Conservation (phyloP, 169 alveolate genomes). For the Plasmodium ovale region DNA sequence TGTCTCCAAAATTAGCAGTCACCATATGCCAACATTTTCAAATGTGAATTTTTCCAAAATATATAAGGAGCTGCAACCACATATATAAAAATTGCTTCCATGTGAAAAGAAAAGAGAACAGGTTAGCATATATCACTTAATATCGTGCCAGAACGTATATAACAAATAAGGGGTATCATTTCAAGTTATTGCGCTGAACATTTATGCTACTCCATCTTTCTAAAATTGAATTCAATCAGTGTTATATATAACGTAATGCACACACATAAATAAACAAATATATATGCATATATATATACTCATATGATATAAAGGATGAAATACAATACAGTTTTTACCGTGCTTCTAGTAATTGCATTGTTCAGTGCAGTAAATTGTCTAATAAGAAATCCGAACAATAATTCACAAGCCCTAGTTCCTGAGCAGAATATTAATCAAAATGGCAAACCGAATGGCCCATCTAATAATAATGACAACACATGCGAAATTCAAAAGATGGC, state of each 20-base stretch:
- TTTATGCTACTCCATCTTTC: neutral
- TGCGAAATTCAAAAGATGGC: conserved; percentile 70
- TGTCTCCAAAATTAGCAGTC: neutral
- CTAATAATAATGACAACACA: conserved; percentile 12
- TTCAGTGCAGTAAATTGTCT: conserved; percentile 10
- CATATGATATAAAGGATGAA: conserved; percentile 47
- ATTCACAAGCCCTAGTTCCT: conserved; percentile 26
- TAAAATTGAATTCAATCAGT: neutral
- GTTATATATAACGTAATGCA: no score
- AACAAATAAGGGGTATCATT: neutral
- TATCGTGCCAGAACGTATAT: conserved; percentile 5
- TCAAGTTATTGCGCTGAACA: neutral
- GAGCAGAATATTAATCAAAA: neutral
- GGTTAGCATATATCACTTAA: neutral
- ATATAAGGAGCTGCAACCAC: neutral
- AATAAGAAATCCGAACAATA: conserved; percentile 39
- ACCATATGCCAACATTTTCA: neutral
- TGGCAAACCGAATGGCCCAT: neutral
- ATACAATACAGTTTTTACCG: conserved; percentile 10
- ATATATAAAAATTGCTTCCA: conserved; percentile 3
- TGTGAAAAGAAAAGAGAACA: neutral
- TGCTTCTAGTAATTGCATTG: conserved; percentile 21
- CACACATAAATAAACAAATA: no score
- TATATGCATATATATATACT: conserved; percentile 3
- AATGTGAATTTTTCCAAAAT: conserved; percentile 5